Evolutionary conservation across 164 flowering plant species (phyloP).

Genomic region (Nymphaea thermarum): DNA sequence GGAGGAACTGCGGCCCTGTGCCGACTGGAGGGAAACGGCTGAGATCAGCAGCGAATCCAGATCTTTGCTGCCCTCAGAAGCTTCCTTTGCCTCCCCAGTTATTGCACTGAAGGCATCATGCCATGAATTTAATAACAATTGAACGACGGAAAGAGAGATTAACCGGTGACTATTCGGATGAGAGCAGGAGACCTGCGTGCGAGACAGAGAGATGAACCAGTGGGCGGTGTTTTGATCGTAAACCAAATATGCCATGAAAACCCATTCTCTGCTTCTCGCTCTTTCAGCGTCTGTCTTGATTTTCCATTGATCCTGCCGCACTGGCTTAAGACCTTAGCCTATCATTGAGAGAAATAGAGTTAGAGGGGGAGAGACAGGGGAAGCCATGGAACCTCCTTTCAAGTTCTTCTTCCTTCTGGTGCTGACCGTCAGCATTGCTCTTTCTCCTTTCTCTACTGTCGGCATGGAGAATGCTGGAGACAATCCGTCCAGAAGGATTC

Average conservation of each 20-base stretch:
- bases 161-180: background rate
- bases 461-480: background rate
- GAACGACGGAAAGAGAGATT: background rate
- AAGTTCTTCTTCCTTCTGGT: background rate
- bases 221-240: too few relatives aligned
- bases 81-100: background rate
- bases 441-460: background rate
- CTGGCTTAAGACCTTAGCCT: background rate
- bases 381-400: background rate
- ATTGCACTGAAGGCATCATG: background rate
- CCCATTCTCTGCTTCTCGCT: background rate
- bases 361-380: background rate
- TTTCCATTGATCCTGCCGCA: background rate
- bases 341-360: background rate
- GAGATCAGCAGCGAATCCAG: background rate
- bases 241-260: too few relatives aligned
- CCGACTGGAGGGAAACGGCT: too few relatives aligned
- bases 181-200: too few relatives aligned
- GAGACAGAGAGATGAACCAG: too few relatives aligned
- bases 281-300: background rate
- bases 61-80: background rate
- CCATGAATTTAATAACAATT: background rate
- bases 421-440: background rate
- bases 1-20: too few relatives aligned
- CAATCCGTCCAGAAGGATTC: slow-evolving; percentile 21